phyloP scores from a whole-genome alignment of 2,329 filamentous ascomycete genomes.

The Talaromyces pinophilus region DNA sequence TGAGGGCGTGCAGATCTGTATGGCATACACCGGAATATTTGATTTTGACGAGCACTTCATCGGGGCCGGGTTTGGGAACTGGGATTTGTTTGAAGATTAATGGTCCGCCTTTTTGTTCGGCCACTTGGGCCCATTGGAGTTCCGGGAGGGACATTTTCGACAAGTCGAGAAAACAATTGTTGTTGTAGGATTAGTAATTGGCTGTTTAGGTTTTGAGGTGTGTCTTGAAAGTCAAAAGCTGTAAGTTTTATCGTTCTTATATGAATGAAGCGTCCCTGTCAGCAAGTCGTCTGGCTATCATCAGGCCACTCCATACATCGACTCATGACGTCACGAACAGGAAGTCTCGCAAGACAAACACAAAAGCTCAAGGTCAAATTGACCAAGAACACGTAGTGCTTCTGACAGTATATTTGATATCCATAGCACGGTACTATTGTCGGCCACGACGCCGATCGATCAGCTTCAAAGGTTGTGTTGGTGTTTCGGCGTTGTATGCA shows the following conservation, averaged over 20 bases:
- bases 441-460: background rate
- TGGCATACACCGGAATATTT: slow-evolving; percentile 90
- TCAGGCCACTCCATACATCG: background rate
- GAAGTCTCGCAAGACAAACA: background rate
- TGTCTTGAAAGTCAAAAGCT: background rate
- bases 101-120: slow-evolving; percentile 72
- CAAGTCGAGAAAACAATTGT: background rate
- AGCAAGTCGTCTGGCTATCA: background rate
- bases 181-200: background rate
- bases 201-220: background rate
- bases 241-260: background rate
- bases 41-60: slow-evolving; percentile 90
- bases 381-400: background rate
- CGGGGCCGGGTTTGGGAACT: slow-evolving; percentile 76
- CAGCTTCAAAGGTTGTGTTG: background rate
- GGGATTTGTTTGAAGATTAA: slow-evolving; percentile 63
- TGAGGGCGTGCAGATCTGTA: slow-evolving; percentile 79
- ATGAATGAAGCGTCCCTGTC: background rate
- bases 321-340: slow-evolving; percentile 16
- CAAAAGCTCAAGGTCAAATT: background rate
- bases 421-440: background rate
- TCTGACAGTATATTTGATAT: background rate
- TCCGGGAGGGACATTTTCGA: slow-evolving; percentile 62
- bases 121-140: slow-evolving; percentile 88
- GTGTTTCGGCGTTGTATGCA: background rate